Evolutionary conservation across 495 filamentous ascomycete genomes (phyloP).

Genomic region (Neurospora sp.): DNA sequence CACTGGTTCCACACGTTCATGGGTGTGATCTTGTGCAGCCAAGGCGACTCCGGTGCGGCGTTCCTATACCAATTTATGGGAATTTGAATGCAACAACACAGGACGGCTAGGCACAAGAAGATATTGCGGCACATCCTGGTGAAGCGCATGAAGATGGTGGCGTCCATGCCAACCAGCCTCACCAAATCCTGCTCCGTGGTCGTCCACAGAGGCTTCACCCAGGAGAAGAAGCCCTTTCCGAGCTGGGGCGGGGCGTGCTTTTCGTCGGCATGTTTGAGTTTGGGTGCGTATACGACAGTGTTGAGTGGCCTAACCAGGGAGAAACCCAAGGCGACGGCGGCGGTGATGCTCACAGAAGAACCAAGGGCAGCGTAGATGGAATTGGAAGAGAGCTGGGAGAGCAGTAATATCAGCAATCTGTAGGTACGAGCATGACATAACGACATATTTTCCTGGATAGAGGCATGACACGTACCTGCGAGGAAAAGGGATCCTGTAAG

Average conservation of each 20-base stretch:
- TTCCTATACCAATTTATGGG: slow-evolving; percentile 63
- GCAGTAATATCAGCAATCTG: not conserved
- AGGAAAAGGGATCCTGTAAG: slow-evolving; percentile 38
- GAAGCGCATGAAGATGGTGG: slow-evolving; percentile 80
- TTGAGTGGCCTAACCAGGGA: slow-evolving; percentile 86
- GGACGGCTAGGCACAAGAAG: slow-evolving; percentile 59
- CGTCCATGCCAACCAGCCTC: slow-evolving; percentile 77
- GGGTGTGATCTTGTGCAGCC: slow-evolving; percentile 44
- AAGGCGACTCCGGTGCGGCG: slow-evolving; percentile 38
- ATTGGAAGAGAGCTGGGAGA: slow-evolving; percentile 21
- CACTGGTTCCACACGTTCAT: slow-evolving; percentile 43
- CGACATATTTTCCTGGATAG: not conserved
- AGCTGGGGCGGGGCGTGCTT: slow-evolving; percentile 90
- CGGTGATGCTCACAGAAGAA: slow-evolving; percentile 66
- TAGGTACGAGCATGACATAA: not conserved
- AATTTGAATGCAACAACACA: slow-evolving; percentile 73
- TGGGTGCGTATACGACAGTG: slow-evolving; percentile 84
- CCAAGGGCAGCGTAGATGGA: slow-evolving; percentile 70
- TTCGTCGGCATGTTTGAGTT: slow-evolving; percentile 83
- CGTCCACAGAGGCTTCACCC: slow-evolving; percentile 66
- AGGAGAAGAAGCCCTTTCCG: slow-evolving; percentile 76
- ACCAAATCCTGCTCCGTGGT: slow-evolving; percentile 70
- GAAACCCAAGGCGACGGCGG: slow-evolving; percentile 66
- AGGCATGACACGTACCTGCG: slow-evolving; percentile 24
- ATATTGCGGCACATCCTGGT: slow-evolving; percentile 87